These are phyloP conservation scores for Stellera chamaejasme DNA, from an alignment of 345 rosid genomes.

Conservation along the genomic window DNA sequence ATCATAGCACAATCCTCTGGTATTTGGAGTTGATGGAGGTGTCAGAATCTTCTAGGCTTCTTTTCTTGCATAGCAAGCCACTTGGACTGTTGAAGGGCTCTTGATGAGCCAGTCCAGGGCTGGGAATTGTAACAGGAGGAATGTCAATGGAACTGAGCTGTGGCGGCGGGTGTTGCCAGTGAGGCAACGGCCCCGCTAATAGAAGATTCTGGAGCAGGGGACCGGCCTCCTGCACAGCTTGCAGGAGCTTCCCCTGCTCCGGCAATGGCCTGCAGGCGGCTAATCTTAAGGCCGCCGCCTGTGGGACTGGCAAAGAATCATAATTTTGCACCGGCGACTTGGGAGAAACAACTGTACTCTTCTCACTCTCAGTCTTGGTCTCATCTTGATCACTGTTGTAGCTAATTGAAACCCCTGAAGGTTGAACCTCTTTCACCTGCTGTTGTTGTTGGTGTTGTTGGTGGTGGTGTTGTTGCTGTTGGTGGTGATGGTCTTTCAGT, in stretches of 20 bases:
- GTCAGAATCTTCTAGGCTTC: slow-evolving; percentile 23
- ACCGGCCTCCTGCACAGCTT: slow-evolving; percentile 64
- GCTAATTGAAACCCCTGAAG: slow-evolving; percentile 6
- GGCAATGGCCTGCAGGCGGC: slow-evolving; percentile 42
- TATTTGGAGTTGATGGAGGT: slow-evolving; percentile 21
- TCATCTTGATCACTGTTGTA: slow-evolving; percentile 26
- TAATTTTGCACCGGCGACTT: neutral
- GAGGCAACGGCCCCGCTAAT: slow-evolving; percentile 72
- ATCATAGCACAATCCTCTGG: slow-evolving; percentile 20
- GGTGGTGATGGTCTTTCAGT: slow-evolving; percentile 13
- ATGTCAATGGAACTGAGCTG: slow-evolving; percentile 48
- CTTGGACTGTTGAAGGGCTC: slow-evolving; percentile 23
- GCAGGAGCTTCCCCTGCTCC: slow-evolving; percentile 55
- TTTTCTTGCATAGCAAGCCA: slow-evolving; percentile 24
- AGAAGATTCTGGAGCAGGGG: slow-evolving; percentile 62
- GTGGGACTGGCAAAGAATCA: neutral
- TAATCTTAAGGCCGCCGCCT: slow-evolving; percentile 20
- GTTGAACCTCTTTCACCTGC: slow-evolving; percentile 15
- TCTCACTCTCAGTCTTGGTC: slow-evolving; percentile 15
- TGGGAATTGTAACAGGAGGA: slow-evolving; percentile 51
- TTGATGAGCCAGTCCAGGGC: slow-evolving; percentile 18
- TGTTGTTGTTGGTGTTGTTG: slow-evolving; percentile 8
- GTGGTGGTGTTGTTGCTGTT: slow-evolving; percentile 18
- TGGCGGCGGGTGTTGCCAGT: slow-evolving; percentile 78
- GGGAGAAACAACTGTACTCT: slow-evolving; percentile 7